These are phyloP conservation scores for Pulveroboletus ravenelii DNA, from an alignment of 768 basidiomycete species.

Conservation along the genomic window DNA sequence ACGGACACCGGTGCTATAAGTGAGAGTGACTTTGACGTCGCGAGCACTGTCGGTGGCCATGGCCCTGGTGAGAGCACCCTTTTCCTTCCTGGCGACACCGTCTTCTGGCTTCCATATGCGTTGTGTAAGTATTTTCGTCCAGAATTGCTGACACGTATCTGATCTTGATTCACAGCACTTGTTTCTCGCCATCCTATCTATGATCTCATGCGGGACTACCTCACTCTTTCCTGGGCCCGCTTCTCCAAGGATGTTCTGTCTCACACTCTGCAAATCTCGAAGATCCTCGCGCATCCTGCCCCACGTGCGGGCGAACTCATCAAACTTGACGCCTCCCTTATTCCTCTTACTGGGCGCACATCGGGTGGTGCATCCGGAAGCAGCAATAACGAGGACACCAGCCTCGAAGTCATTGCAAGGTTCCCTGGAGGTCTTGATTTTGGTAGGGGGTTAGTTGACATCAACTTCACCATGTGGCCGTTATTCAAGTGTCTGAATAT, in stretches of 20 bases:
- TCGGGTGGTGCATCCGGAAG: constrained; percentile 37
- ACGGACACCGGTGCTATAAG: constrained; percentile 73
- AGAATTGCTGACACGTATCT: constrained; percentile 2
- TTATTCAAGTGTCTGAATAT: constrained; percentile 89
- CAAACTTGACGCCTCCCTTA: constrained; percentile 77
- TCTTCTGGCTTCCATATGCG: constrained; percentile 94
- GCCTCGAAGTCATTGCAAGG: constrained; percentile 79
- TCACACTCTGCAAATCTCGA: constrained; percentile 85
- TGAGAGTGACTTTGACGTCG: constrained; percentile 83
- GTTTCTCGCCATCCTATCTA: constrained; percentile 93
- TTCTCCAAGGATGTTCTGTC: constrained; percentile 93
- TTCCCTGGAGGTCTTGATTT: constrained; percentile 95
- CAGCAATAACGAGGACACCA: constrained; percentile 35
- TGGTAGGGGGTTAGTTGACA: constrained; percentile 84
- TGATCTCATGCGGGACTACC: constrained; percentile 91
- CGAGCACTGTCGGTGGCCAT: constrained; percentile 69
- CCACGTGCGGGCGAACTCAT: constrained; percentile 85
- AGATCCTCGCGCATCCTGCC: constrained; percentile 82
- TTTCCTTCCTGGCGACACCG: constrained; percentile 83
- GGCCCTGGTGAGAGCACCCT: constrained; percentile 85
- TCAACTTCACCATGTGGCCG: constrained; percentile 97
- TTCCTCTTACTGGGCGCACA: constrained; percentile 39
- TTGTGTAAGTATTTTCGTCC: constrained; percentile 54
- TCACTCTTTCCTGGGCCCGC: constrained; percentile 93
- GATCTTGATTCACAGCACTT: constrained; percentile 46